Evolutionary conservation across 2,329 filamentous ascomycete genomes (phyloP), one percentile per base, ranked within the genome.

Genomic region (Phialophora chinensis): DNA sequence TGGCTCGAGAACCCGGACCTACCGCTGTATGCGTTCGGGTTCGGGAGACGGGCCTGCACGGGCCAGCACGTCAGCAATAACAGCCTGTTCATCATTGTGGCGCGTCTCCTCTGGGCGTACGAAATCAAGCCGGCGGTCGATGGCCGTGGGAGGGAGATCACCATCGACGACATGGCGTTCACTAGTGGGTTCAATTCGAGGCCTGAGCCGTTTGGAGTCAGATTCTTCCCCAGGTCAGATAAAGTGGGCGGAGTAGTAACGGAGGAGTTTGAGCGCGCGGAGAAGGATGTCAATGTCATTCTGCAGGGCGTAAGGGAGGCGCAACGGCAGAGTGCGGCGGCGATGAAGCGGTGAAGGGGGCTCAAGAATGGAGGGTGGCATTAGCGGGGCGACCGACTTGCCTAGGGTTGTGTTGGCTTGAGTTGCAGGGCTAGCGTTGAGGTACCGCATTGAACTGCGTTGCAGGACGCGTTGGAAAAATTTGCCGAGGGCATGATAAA

Each of bases 81-180:
- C 25, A 74, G 73, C 74, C 59, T 82, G 75, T 69, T 86, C 71
- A 83, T 87, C 66, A 85, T 85, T 17, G 84, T 87, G 63, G 81
- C 83, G 0, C 76, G 85, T 31, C 84, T 87, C 31, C 53, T 56
- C 5, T 59, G 56, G 56, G 33, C 56, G 17, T 59, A 27, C 27
- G 38, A 59, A 6, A n/a, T 59, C 25, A 31, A 59, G 20, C 20
- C 14, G 11, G 42, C 12, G 1, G n/a, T 59, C 38, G 56, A 44
- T 25, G 54, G 10, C 6, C 2, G 44, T 4, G 56, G 56, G 56
- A 42, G 27, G 4, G 33, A 27, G 80, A 82, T 87, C 63, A 78
- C 84, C 55, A 84, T 84, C 2, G 84, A 84, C 2, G 83, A 85
- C 57, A 76, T 86, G 56, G 62, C 61, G 2, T 67, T 65, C 33